Percentiles rank a stretch among this genome's conserved stretches.
phyloP scores from a whole-genome alignment of 345 rosid genomes.

The Corymbia maculata region DNA sequence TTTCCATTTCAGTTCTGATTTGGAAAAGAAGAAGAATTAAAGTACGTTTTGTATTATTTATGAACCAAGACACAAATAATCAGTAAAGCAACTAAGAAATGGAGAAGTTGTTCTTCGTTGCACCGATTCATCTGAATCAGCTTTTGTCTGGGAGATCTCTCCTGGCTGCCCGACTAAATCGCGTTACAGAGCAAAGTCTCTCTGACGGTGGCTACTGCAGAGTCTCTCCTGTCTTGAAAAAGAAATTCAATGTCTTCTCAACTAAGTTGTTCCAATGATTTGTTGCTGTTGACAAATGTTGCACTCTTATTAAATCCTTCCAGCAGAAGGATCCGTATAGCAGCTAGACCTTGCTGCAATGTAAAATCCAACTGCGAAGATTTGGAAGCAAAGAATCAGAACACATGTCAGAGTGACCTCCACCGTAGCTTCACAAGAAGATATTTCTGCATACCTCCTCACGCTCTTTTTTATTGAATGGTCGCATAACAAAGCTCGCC shows the following conservation, averaged over 20 bases:
- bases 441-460: constrained; percentile 47
- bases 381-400: neutral
- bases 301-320: constrained; percentile 84
- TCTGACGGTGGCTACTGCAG: neutral
- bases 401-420: neutral
- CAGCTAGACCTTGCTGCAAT: constrained; percentile 57
- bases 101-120: neutral
- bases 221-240: neutral
- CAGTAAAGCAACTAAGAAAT: neutral
- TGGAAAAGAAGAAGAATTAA: neutral
- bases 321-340: constrained; percentile 55
- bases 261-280: constrained; percentile 49
- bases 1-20: neutral
- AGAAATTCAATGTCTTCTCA: neutral
- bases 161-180: neutral
- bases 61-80: neutral
- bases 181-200: neutral
- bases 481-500: constrained; percentile 60
- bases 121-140: neutral
- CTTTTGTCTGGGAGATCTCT: neutral
- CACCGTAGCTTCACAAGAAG: neutral
- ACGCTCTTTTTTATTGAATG: constrained; percentile 65
- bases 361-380: constrained; percentile 66
- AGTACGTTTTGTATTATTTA: neutral
- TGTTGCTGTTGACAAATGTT: constrained; percentile 64